Conservation (phyloP, 148 eudicot genomes). For the Drosera capensis region DNA sequence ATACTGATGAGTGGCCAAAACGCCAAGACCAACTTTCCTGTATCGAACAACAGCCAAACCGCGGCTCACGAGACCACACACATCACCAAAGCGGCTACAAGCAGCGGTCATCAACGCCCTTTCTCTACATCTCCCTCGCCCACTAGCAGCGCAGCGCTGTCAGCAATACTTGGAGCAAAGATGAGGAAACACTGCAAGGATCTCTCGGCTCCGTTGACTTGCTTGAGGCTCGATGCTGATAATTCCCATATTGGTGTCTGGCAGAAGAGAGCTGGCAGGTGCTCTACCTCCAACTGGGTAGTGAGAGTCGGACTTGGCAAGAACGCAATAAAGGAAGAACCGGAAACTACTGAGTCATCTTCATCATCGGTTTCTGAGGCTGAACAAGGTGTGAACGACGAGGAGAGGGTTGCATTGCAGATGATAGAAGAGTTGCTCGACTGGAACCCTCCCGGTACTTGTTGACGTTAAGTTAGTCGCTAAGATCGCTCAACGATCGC, state of each 20-base stretch:
- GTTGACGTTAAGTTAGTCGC: no score
- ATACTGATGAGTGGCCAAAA: slow-evolving; percentile 71
- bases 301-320: slow-evolving; percentile 59
- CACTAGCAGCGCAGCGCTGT: slow-evolving; percentile 11
- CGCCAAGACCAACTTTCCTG: slow-evolving; percentile 81
- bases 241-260: slow-evolving; percentile 82
- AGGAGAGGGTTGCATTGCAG: slow-evolving; percentile 54
- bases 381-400: slow-evolving; percentile 34
- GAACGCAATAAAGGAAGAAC: not conserved
- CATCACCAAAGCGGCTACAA: not conserved
- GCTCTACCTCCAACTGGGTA: slow-evolving; percentile 53
- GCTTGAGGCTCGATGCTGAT: slow-evolving; percentile 69
- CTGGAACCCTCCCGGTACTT: no score
- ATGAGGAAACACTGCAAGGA: slow-evolving; percentile 52
- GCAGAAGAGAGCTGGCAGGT: slow-evolving; percentile 69
- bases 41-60: slow-evolving; percentile 4
- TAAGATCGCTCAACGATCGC: no score
- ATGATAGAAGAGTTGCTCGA: slow-evolving; percentile 81
- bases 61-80: not conserved
- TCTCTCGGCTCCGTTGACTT: slow-evolving; percentile 69
- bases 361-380: slow-evolving; percentile 4
- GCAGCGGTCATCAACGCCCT: not conserved
- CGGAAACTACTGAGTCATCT: slow-evolving; percentile 4
- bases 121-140: not conserved
- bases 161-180: slow-evolving; percentile 45